Evolutionary conservation across 139 green algal species (phyloP).

Genomic region (Monoraphidium neglectum): DNA sequence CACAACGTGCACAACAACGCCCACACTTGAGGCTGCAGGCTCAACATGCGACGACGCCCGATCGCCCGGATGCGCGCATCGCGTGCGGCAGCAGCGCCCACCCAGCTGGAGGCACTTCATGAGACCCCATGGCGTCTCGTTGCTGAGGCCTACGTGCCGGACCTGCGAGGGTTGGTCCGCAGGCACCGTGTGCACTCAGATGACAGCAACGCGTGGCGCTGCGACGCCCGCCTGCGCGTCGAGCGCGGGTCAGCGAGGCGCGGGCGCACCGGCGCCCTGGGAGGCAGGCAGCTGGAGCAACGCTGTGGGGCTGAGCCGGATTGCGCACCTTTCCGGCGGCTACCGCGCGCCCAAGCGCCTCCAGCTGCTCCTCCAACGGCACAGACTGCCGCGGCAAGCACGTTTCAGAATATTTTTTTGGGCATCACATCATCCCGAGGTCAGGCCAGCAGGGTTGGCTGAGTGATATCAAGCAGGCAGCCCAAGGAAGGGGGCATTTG

Average conservation of each 20-base stretch:
- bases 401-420: neutral
- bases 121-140: slow-evolving; percentile 90
- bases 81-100: no score
- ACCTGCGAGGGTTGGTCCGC: slow-evolving; percentile 47
- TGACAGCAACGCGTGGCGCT: no score
- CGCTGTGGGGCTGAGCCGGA: neutral
- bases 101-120: slow-evolving; percentile 32
- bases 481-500: neutral
- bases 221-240: no score
- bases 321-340: slow-evolving; percentile 60
- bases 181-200: no score
- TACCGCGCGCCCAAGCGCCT: slow-evolving; percentile 58
- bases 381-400: slow-evolving; percentile 6
- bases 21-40: neutral
- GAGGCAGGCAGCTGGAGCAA: no score
- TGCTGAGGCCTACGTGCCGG: slow-evolving; percentile 78
- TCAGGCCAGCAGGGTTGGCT: neutral
- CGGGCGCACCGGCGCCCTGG: no score
- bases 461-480: neutral
- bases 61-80: no score
- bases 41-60: no score
- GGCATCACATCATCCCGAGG: neutral
- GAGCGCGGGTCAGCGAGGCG: no score
- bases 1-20: neutral
- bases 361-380: slow-evolving; percentile 81